Conservation (phyloP, 768 basidiomycete species). For the Brasilioporus rufonigricans region DNA sequence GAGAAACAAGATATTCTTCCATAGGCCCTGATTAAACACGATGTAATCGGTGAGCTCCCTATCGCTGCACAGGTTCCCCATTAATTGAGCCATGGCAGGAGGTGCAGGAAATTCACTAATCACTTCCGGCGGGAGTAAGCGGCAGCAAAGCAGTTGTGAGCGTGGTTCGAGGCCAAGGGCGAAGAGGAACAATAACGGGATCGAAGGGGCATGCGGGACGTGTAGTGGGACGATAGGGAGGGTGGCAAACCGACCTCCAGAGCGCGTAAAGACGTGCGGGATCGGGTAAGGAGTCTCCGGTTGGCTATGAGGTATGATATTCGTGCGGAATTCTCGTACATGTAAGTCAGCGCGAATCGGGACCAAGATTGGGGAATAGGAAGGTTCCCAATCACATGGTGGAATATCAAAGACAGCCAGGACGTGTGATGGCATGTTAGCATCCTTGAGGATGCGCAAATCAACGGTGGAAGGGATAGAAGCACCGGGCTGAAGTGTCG, state of each 20-base stretch:
- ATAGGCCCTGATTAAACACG: conserved; percentile 56
- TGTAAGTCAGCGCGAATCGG: conserved; percentile 54
- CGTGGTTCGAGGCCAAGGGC: conserved; percentile 52
- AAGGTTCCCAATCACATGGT: conserved; percentile 27
- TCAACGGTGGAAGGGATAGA: conserved; percentile 44
- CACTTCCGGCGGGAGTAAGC: conserved; percentile 49
- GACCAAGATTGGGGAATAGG: conserved; percentile 42
- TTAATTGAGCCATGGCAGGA: conserved; percentile 52
- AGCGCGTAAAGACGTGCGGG: conserved; percentile 22
- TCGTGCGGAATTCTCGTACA: conserved; percentile 35
- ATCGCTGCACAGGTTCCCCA: conserved; percentile 42
- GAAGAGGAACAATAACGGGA: conserved; percentile 59
- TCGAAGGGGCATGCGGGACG: conserved; percentile 53
- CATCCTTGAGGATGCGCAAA: conserved; percentile 45
- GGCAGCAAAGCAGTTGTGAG: conserved; percentile 44
- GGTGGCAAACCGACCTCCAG: conserved; percentile 37
- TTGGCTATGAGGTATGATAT: conserved; percentile 33
- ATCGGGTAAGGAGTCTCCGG: conserved; percentile 35
- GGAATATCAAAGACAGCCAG: conserved; percentile 44
- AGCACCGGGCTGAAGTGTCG: conserved; percentile 20
- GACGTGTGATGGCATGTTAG: conserved; percentile 54
- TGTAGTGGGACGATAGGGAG: conserved; percentile 48
- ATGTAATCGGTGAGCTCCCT: conserved; percentile 31
- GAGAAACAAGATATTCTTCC: conserved; percentile 60
- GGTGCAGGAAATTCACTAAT: conserved; percentile 62